Percentiles rank a stretch among this genome's conserved stretches.
phyloP scores from a whole-genome alignment of 306 rosid species.

The Cajanus cajan region DNA sequence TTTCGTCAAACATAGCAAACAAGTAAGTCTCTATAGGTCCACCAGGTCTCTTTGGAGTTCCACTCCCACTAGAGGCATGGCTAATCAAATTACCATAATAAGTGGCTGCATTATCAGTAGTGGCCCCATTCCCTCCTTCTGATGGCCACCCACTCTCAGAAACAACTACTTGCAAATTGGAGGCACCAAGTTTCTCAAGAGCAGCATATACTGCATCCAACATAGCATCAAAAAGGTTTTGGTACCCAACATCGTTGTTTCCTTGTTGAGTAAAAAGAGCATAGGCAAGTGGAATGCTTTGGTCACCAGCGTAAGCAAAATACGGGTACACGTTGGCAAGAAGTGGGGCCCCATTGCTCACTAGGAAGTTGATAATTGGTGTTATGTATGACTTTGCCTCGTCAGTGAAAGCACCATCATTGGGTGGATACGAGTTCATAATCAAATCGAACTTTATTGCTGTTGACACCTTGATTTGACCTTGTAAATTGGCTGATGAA shows the following conservation, averaged over 20 bases:
- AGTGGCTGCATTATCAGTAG: constrained; percentile 35
- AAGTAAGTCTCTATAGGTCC: constrained; percentile 35
- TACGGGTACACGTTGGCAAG: constrained; percentile 68
- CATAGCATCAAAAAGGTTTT: constrained; percentile 46
- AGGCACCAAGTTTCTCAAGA: constrained; percentile 48
- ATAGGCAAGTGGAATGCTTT: constrained; percentile 15
- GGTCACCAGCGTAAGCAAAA: constrained; percentile 1
- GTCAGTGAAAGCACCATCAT: constrained; percentile 22
- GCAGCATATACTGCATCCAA: constrained; percentile 55
- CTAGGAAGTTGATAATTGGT: constrained; percentile 45
- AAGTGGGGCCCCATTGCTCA: constrained; percentile 48
- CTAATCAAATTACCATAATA: constrained; percentile 16
- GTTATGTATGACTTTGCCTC: constrained; percentile 22
- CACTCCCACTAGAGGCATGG: neutral
- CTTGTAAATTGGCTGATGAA: constrained; percentile 41
- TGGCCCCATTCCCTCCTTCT: constrained; percentile 33
- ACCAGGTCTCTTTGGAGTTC: constrained; percentile 37
- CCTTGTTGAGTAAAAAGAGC: constrained; percentile 50
- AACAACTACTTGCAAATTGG: constrained; percentile 43
- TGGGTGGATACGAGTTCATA: constrained; percentile 46
- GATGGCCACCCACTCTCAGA: constrained; percentile 82
- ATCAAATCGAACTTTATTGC: constrained; percentile 34
- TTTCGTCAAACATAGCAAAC: constrained; percentile 51
- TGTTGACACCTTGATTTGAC: constrained; percentile 58
- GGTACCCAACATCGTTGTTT: constrained; percentile 38